Percentiles rank a stretch among this genome's conserved stretches.
Conservation (phyloP, 2,329 filamentous ascomycete genomes). For the Talaromyces sp. region DNA sequence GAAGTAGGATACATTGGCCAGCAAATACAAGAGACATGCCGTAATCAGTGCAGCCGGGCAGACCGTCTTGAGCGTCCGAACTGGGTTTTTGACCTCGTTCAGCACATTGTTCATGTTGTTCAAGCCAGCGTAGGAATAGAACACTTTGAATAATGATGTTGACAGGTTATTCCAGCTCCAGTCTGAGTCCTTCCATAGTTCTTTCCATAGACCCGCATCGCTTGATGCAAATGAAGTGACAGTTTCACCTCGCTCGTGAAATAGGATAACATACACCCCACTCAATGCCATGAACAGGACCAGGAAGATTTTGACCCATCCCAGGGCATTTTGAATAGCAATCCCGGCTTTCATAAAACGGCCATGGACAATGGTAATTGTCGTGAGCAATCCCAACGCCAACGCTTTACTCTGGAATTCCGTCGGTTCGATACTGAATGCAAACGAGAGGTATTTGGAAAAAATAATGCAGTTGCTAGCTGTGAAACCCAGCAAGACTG, state of each 20-base stretch:
- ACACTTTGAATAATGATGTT: slow-evolving; percentile 59
- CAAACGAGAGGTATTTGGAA: slow-evolving; percentile 61
- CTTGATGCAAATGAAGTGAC: not conserved
- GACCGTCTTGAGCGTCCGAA: slow-evolving; percentile 61
- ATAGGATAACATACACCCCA: slow-evolving; percentile 55
- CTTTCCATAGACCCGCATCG: slow-evolving; percentile 39
- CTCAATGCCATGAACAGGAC: slow-evolving; percentile 59
- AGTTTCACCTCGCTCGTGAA: slow-evolving; percentile 23
- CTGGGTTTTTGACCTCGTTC: slow-evolving; percentile 65
- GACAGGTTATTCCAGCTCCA: slow-evolving; percentile 67
- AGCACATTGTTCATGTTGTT: slow-evolving; percentile 67
- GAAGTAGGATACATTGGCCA: slow-evolving; percentile 62
- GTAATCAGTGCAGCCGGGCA: slow-evolving; percentile 58
- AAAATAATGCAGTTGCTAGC: slow-evolving; percentile 68
- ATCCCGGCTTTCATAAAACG: slow-evolving; percentile 56
- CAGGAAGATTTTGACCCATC: slow-evolving; percentile 60
- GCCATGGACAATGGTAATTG: slow-evolving; percentile 57
- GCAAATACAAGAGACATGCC: slow-evolving; percentile 60
- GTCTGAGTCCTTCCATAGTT: slow-evolving; percentile 60
- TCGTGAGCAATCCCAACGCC: slow-evolving; percentile 53
- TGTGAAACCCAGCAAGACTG: slow-evolving; percentile 62
- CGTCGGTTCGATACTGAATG: slow-evolving; percentile 48
- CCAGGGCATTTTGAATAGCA: slow-evolving; percentile 56
- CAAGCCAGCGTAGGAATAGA: slow-evolving; percentile 65
- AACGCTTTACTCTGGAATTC: slow-evolving; percentile 53